Percentiles rank a stretch among this genome's conserved stretches.
These are phyloP conservation scores for Lactarius tabidus DNA, from an alignment of 768 basidiomycete genomes.

Conservation along the genomic window DNA sequence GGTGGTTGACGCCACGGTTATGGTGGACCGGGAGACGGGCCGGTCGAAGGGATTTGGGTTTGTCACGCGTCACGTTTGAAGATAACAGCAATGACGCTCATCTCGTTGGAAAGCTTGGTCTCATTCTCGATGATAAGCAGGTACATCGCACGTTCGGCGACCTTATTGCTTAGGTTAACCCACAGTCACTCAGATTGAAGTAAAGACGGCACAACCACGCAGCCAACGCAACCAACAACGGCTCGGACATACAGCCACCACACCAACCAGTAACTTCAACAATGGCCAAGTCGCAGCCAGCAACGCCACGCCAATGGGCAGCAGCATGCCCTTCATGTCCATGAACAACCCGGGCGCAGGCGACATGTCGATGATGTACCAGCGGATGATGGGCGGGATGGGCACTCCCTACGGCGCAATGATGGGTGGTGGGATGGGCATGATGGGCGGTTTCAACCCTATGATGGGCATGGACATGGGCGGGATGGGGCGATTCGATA, in stretches of 20 bases:
- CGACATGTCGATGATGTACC: conserved; percentile 57
- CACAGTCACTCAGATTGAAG: conserved; percentile 69
- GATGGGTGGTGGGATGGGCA: conserved; percentile 37
- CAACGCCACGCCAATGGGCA: conserved; percentile 32
- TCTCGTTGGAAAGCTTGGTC: conserved; percentile 84
- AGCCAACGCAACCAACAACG: conserved; percentile 69
- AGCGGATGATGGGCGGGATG: conserved; percentile 90
- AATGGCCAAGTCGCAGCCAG: conserved; percentile 29
- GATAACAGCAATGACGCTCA: conserved; percentile 87
- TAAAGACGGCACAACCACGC: conserved; percentile 92
- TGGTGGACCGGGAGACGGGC: conserved; percentile 95
- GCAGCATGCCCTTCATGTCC: conserved; percentile 40
- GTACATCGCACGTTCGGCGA: conserved; percentile 43
- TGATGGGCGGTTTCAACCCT: conserved; percentile 25
- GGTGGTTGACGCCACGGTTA: conserved; percentile 97
- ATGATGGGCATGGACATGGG: conserved; percentile 36
- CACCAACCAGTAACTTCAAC: conserved; percentile 26
- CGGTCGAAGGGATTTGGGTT: conserved; percentile 98
- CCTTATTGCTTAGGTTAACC: not conserved
- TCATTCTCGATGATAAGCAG: conserved; percentile 80
- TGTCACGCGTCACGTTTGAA: conserved; percentile 91
- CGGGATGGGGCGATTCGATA: conserved; percentile 33
- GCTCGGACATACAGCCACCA: conserved; percentile 7
- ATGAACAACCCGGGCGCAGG: conserved; percentile 26
- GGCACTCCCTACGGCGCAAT: conserved; percentile 40